Conservation (phyloP, 495 filamentous ascomycete genomes). For the Aspergillus wentii region DNA sequence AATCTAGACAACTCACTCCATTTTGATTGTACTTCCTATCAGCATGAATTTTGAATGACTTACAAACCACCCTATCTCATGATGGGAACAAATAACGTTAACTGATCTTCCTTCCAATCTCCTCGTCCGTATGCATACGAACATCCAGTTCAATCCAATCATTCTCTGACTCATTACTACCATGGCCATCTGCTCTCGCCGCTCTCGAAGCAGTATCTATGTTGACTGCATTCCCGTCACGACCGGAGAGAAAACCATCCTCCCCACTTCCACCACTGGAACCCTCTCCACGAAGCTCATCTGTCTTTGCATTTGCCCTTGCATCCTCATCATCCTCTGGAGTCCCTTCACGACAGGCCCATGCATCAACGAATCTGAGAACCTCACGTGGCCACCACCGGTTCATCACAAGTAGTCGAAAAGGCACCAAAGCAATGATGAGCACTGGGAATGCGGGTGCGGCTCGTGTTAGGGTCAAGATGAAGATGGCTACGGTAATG, state of each 20-base stretch:
- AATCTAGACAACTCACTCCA: no score
- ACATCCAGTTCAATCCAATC: constrained; percentile 26
- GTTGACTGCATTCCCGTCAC: not conserved
- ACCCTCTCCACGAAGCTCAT: constrained; percentile 3
- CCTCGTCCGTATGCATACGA: constrained; percentile 15
- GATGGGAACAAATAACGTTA: not conserved
- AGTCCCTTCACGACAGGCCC: constrained; percentile 66
- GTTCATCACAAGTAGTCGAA: constrained; percentile 60
- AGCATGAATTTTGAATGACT: no score
- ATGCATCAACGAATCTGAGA: constrained; percentile 60
- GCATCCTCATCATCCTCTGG: constrained; percentile 57
- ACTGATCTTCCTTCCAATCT: constrained; percentile 10
- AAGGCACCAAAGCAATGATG: constrained; percentile 61
- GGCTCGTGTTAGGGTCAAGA: constrained; percentile 57
- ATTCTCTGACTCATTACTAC: constrained; percentile 5
- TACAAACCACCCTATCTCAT: not conserved
- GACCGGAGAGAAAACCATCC: not conserved
- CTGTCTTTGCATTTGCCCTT: constrained; percentile 6
- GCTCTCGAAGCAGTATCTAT: no score
- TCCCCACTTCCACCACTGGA: not conserved
- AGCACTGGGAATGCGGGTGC: constrained; percentile 64
- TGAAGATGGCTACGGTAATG: constrained; percentile 57
- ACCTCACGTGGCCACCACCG: constrained; percentile 57
- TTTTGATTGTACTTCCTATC: no score
- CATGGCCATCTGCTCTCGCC: no score